Evolutionary conservation across 163 green algal species (phyloP).

Genomic region (Chlamydomonas reinhardtii): DNA sequence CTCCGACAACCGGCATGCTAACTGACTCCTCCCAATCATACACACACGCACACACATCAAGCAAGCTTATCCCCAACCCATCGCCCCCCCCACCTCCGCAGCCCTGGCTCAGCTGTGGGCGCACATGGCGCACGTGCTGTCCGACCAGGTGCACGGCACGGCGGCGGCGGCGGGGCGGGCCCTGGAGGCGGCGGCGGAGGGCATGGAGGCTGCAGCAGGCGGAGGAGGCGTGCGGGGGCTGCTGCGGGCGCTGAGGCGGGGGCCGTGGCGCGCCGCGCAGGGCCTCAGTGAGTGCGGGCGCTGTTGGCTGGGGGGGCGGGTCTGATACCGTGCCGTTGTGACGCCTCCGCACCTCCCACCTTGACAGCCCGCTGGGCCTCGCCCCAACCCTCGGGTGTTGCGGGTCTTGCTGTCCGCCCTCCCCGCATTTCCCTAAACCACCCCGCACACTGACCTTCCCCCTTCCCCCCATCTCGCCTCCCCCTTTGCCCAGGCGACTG

Average conservation of each 20-base stretch:
- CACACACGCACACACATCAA: too few species aligned
- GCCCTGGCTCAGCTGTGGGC: constrained; percentile 35
- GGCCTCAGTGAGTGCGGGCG: not conserved
- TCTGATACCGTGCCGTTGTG: too few species aligned
- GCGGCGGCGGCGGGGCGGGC: not conserved
- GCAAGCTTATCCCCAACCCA: too few species aligned
- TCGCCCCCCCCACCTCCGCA: not conserved
- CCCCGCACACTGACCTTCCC: not conserved
- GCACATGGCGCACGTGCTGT: constrained; percentile 10
- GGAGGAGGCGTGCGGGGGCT: too few species aligned
- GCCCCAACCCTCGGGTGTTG: too few species aligned
- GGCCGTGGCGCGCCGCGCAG: not conserved
- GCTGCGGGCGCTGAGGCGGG: not conserved
- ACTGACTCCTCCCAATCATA: too few species aligned
- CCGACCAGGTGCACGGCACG: not conserved
- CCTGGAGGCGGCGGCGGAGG: not conserved
- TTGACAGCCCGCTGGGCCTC: too few species aligned
- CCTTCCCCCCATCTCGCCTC: not conserved
- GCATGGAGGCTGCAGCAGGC: not conserved
- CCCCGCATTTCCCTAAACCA: not conserved
- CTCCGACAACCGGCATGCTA: too few species aligned
- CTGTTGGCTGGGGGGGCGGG: not conserved
- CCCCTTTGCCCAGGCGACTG: not conserved
- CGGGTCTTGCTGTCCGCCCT: too few species aligned
- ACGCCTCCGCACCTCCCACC: too few species aligned